Base-by-base conservation (phyloP, 2,329 filamentous ascomycete species). In the Thelonectria rubi region DNA sequence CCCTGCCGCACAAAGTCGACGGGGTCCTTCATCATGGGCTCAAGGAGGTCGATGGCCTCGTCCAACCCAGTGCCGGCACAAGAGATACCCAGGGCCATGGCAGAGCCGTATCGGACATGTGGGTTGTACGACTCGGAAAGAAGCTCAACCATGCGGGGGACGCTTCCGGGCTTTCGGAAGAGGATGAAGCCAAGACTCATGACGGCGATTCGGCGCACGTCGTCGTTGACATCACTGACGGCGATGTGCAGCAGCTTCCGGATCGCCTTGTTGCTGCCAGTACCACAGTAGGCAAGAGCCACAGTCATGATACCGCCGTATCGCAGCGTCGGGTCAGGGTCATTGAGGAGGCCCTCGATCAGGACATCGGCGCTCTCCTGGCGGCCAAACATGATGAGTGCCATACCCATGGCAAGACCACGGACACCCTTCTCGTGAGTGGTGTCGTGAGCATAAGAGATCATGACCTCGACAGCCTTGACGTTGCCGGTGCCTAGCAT, bases 221-320 rank as follows among this genome's bases (percentile, higher is more conserved):
- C 95, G 71, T 99, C 95, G 73, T 94, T 98, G 66, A 98, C 95
- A 79, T 99, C 95, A 76, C 94, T 98, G 66, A 99, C 96, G 58
- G 95, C 95, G 63, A 95, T 92, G 75, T 99, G 95, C 11, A 99
- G 88, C 30, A 99, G 85, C 79, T 95, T 97, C 56, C 96, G 91
- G 52, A 99, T 95, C 21, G 96, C 95, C 84, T 98, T 98, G 84
- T 99, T 99, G 86, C 94, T 97, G 68, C 94, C 92, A 42, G 92
- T 97, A 60, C 95, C 95, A 75, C 94, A 97, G 81, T 99, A 99
- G 17, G 95, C 95, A 75, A 99, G 84, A 53, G 95, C 95, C 60
- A 99, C 92, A n/a, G 95, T 97, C 88, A 99, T 93, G 77, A 99
- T 97, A 82, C 95, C 95, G 76, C 95, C 95, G 70, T 99, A 99